Conservation (phyloP, 495 filamentous ascomycete genomes). For the Friedmanniomyces simplex region DNA sequence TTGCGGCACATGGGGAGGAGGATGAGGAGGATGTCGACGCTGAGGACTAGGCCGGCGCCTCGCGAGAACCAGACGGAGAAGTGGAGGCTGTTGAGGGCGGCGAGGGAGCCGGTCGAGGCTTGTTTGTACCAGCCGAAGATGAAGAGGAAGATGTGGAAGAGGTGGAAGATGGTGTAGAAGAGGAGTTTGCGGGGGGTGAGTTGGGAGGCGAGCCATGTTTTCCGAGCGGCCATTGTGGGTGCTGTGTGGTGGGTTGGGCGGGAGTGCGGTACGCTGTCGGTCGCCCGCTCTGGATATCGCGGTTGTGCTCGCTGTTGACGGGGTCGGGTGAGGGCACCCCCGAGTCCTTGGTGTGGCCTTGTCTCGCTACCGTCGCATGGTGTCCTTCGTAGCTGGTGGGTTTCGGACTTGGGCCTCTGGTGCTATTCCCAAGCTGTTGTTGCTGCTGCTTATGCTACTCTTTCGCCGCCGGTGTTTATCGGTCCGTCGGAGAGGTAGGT, state of each 20-base stretch:
- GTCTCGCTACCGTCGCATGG: background rate
- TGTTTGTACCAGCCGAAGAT: conserved; percentile 84
- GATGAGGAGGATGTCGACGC: conserved; percentile 78
- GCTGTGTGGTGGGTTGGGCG: background rate
- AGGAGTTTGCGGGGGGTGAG: conserved; percentile 32
- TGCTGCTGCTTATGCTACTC: background rate
- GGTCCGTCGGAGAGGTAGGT: no score
- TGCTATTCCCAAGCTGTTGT: background rate
- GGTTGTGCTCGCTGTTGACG: background rate
- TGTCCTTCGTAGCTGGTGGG: background rate
- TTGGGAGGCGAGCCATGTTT: conserved; percentile 16
- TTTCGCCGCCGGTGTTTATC: no score
- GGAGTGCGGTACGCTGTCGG: no score
- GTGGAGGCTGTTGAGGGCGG: conserved; percentile 64
- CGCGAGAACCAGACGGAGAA: conserved; percentile 95
- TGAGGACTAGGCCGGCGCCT: conserved; percentile 75
- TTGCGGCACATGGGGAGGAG: conserved; percentile 91
- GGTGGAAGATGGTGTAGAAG: conserved; percentile 84
- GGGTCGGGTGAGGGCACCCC: background rate
- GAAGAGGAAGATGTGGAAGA: conserved; percentile 70
- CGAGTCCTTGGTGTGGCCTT: background rate
- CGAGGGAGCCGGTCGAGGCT: conserved; percentile 50
- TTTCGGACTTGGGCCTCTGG: no score
- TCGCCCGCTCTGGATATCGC: no score
- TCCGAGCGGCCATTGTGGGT: conserved; percentile 13